phyloP scores from a whole-genome alignment of 148 eudicot species.

The Bassia scoparia region DNA sequence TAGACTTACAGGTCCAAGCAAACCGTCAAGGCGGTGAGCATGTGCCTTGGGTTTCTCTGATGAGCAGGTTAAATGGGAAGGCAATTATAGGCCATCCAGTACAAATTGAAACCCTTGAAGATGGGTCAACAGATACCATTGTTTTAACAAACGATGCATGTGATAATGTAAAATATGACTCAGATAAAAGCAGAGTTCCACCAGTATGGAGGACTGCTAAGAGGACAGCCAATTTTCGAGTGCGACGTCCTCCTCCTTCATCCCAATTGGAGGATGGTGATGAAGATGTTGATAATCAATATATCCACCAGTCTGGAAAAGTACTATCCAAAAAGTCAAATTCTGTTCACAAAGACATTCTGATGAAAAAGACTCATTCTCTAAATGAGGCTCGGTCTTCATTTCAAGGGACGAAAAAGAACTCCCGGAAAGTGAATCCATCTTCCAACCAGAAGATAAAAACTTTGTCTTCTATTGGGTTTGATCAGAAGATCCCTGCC shows the following conservation, averaged over 20 bases:
- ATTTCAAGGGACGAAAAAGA: constrained; percentile 38
- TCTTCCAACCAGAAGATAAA: constrained; percentile 64
- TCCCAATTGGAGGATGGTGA: constrained; percentile 40
- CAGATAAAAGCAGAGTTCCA: constrained; percentile 34
- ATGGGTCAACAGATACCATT: constrained; percentile 57
- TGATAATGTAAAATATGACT: constrained; percentile 25
- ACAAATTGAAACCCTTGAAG: constrained; percentile 71
- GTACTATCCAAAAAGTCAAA: constrained; percentile 33
- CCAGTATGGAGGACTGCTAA: constrained; percentile 75
- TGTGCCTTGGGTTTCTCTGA: constrained; percentile 88
- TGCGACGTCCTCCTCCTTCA: constrained; percentile 52
- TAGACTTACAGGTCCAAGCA: constrained; percentile 73
- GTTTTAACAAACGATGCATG: constrained; percentile 34
- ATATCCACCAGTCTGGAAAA: constrained; percentile 40
- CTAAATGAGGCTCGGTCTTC: constrained; percentile 27
- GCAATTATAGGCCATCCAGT: constrained; percentile 94
- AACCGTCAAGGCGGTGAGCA: constrained; percentile 70
- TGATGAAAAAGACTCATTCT: constrained; percentile 25
- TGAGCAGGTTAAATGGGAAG: constrained; percentile 87
- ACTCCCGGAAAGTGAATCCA: constrained; percentile 39
- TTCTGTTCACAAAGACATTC: constrained; percentile 28
- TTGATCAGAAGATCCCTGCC: constrained; percentile 41
- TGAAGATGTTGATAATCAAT: constrained; percentile 31
- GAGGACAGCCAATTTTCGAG: constrained; percentile 68
- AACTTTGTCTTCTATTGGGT: constrained; percentile 63